These are phyloP conservation scores for Prillingera fragicola DNA, from an alignment of 1,284 basidiomycete genomes.

Conservation along the genomic window DNA sequence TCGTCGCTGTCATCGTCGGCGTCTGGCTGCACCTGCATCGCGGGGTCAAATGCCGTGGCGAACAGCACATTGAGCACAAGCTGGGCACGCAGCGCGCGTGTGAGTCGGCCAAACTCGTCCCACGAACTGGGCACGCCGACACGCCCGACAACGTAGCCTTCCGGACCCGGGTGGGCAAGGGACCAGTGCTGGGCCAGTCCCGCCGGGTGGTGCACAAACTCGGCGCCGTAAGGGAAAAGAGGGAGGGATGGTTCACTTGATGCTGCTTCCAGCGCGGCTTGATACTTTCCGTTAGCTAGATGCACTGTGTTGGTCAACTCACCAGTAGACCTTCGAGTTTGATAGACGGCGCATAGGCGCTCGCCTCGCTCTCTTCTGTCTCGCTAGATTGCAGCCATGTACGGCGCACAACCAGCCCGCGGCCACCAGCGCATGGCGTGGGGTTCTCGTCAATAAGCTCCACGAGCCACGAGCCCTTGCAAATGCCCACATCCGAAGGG, in stretches of 20 bases:
- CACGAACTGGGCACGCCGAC: constrained; percentile 19
- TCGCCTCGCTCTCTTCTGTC: constrained; percentile 7
- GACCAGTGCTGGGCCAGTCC: constrained; percentile 33
- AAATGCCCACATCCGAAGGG: not conserved
- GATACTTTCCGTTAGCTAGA: constrained; percentile 4
- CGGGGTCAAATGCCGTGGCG: constrained; percentile 5
- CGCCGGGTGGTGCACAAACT: constrained; percentile 21
- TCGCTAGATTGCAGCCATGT: constrained; percentile 22
- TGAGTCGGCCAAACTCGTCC: constrained; percentile 12
- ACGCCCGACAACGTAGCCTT: constrained; percentile 34
- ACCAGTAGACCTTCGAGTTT: constrained; percentile 36
- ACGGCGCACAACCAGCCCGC: constrained; percentile 29
- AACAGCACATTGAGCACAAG: constrained; percentile 30
- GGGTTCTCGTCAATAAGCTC: constrained; percentile 10
- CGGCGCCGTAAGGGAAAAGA: constrained; percentile 28
- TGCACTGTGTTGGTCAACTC: constrained; percentile 6
- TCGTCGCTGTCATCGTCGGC: constrained; percentile 13
- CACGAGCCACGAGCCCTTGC: constrained; percentile 11
- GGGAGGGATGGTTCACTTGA: not conserved
- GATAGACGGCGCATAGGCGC: constrained; percentile 17
- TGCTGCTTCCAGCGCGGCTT: constrained; percentile 3
- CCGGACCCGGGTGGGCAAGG: constrained; percentile 32
- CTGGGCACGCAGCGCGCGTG: constrained; percentile 26
- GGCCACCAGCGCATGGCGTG: not conserved
- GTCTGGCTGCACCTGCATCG: not conserved